phyloP scores from a whole-genome alignment of 2,329 filamentous ascomycete species.

The Fusarium cicatricum region DNA sequence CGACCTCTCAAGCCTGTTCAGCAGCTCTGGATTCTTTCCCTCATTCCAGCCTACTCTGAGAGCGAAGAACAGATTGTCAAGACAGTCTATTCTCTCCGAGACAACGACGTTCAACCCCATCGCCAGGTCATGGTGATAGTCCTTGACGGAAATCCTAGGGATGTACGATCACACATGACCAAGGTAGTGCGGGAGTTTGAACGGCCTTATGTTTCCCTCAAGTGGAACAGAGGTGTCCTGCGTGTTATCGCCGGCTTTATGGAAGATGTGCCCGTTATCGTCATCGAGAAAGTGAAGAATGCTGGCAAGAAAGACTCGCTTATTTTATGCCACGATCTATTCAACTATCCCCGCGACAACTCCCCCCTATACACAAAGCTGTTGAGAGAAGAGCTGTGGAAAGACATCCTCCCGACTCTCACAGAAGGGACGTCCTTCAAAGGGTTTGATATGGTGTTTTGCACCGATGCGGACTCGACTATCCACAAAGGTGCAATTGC shows the following conservation, averaged over 20 bases:
- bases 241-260: conserved; percentile 32
- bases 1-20: conserved; percentile 8
- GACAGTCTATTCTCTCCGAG: conserved; percentile 32
- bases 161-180: conserved; percentile 33
- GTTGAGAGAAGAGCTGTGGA: conserved; percentile 31
- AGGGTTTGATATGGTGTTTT: conserved; percentile 36
- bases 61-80: conserved; percentile 39
- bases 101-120: conserved; percentile 35
- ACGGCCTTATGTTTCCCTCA: conserved; percentile 27
- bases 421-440: conserved; percentile 22
- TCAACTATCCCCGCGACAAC: conserved; percentile 31
- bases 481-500: conserved; percentile 34
- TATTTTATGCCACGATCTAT: conserved; percentile 31
- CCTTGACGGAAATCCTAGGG: conserved; percentile 30
- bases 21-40: conserved; percentile 28
- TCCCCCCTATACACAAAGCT: conserved; percentile 30
- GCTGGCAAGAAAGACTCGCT: conserved; percentile 36
- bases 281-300: conserved; percentile 37
- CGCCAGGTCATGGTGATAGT: conserved; percentile 36
- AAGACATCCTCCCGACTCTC: conserved; percentile 21
- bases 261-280: conserved; percentile 34
- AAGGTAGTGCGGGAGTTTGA: conserved; percentile 23
- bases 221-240: conserved; percentile 32
- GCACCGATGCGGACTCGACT: conserved; percentile 34
- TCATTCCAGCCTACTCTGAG: conserved; percentile 36